Percentiles rank a stretch among this genome's conserved stretches.
Conservation (phyloP, 225 moss, liverwort and hornwort genomes). For the Bryum argenteum region DNA sequence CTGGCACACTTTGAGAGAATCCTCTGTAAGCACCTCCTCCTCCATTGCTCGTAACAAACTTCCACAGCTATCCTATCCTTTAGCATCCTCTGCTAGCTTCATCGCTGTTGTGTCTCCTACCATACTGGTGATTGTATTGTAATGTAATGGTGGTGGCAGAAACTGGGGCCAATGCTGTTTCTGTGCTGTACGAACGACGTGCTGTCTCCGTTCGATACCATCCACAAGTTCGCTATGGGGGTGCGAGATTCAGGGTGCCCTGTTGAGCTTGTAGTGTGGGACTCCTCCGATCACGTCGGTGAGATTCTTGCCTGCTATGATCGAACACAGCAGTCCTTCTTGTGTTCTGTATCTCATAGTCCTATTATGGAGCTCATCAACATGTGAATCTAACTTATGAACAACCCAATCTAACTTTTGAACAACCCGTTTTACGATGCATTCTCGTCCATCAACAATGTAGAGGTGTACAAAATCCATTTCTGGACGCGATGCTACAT, state of each 20-base stretch:
- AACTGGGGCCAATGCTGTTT: conserved; percentile 69
- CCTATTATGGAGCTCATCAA: too few relatives aligned
- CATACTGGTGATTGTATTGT: too few relatives aligned
- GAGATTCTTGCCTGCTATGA: conserved; percentile 31
- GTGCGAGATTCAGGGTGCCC: conserved; percentile 56
- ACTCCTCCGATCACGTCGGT: conserved; percentile 79
- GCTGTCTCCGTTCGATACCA: conserved; percentile 49
- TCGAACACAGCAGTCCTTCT: not conserved
- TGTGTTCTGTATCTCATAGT: too few relatives aligned
- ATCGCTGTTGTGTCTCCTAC: too few relatives aligned
- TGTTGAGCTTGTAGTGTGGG: conserved; percentile 74
- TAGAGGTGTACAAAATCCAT: too few relatives aligned
- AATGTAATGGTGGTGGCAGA: conserved; percentile 37
- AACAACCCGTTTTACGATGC: too few relatives aligned
- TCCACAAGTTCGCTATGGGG: conserved; percentile 51
- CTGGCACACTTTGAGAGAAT: conserved; percentile 61
- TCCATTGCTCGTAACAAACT: not conserved
- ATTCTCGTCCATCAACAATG: too few relatives aligned
- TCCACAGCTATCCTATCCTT: not conserved
- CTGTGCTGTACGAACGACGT: conserved; percentile 74
- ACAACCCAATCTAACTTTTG: too few relatives aligned
- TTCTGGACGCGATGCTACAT: too few relatives aligned
- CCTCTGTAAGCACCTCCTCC: conserved; percentile 49
- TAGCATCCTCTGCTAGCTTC: not conserved
- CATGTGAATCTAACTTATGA: too few relatives aligned